Conservation (phyloP, 2,329 filamentous ascomycete species). For the Trichoderma lentiforme region DNA sequence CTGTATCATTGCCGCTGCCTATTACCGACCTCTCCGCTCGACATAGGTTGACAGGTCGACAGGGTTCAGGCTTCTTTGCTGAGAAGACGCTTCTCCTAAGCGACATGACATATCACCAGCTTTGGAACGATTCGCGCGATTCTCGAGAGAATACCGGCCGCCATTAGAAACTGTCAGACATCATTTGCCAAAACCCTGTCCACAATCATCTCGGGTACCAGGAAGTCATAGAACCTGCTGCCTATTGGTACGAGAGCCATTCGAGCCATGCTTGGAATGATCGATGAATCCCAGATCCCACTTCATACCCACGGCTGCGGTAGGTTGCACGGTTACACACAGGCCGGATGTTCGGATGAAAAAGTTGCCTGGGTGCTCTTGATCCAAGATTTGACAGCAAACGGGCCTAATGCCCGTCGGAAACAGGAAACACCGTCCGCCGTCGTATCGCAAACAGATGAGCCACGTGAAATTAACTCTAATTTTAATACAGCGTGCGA, state of each 20-base stretch:
- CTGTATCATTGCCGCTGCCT: background rate
- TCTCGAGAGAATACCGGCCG: background rate
- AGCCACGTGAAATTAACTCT: slow-evolving; percentile 9
- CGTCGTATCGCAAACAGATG: background rate
- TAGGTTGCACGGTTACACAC: background rate
- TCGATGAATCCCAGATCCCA: background rate
- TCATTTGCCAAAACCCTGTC: background rate
- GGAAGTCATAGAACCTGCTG: background rate
- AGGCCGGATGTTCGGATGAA: background rate
- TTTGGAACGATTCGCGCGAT: background rate
- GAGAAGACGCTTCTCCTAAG: background rate
- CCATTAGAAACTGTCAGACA: background rate
- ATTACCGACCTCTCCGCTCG: background rate
- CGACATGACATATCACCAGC: background rate
- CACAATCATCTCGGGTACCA: background rate
- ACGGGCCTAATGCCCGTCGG: background rate
- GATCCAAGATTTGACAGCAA: background rate
- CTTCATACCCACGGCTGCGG: background rate
- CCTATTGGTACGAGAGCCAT: background rate
- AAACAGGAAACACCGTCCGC: background rate
- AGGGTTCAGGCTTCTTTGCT: background rate
- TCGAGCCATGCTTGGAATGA: background rate
- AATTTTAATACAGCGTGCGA: background rate
- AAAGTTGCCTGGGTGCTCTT: background rate
- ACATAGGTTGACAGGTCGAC: background rate